phyloP scores from a whole-genome alignment of 2,329 filamentous ascomycete genomes.

The Epichloe baconii region DNA sequence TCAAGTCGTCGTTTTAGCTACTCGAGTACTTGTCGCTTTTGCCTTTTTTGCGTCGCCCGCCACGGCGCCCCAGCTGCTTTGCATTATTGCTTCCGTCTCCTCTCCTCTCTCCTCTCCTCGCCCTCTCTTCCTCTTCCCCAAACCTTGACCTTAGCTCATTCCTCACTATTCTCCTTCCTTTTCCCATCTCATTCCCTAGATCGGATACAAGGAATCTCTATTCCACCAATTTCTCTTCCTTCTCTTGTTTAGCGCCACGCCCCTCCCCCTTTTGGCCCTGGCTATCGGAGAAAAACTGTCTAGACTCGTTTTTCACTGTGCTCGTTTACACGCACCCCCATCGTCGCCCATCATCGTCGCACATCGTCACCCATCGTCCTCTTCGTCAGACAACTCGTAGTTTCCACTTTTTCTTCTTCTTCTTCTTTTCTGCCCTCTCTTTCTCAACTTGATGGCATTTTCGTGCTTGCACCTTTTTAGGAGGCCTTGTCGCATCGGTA shows the following conservation, averaged over 20 bases:
- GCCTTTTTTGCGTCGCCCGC: background rate
- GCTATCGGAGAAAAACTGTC: background rate
- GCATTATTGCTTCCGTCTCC: constrained; percentile 1
- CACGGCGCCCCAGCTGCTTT: background rate
- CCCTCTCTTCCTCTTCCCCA: background rate
- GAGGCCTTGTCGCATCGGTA: too few species aligned
- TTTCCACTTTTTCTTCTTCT: background rate
- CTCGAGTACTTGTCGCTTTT: background rate
- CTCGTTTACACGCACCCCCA: background rate
- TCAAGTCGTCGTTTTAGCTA: too few species aligned
- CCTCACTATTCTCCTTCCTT: constrained; percentile 2
- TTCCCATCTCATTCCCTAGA: constrained; percentile 7
- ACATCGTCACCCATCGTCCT: background rate
- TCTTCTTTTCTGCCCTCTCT: background rate
- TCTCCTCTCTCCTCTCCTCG: background rate
- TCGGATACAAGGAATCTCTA: too few species aligned
- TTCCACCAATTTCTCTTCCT: too few species aligned
- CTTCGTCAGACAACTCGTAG: background rate
- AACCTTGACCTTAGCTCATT: background rate
- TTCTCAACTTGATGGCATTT: background rate
- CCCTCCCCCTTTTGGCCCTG: background rate
- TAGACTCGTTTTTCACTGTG: background rate
- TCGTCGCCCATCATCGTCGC: too few species aligned
- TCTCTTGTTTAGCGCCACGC: background rate
- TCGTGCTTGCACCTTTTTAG: background rate